Evolutionary conservation across 1,284 basidiomycete genomes (phyloP).

Genomic region (Melampsora larici-populina): DNA sequence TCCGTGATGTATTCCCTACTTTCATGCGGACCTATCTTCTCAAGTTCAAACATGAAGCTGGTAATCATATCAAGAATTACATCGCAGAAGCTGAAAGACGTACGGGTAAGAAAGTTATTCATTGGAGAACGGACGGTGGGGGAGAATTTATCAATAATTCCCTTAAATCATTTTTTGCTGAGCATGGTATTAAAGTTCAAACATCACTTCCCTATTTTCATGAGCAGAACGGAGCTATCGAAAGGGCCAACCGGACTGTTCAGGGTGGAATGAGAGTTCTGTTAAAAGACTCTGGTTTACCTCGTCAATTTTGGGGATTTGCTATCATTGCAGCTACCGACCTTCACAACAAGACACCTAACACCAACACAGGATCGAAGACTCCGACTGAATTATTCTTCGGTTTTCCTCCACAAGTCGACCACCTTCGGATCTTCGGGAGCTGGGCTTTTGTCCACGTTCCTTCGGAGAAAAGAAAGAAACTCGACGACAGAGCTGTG

Average conservation of each 20-base stretch:
- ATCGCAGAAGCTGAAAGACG: neutral
- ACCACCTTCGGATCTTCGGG: too few species aligned
- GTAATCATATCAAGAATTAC: neutral
- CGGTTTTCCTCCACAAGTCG: too few species aligned
- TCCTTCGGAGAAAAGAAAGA: too few species aligned
- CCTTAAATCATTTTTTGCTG: neutral
- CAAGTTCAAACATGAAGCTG: neutral
- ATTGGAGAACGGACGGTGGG: neutral
- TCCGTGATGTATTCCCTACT: neutral
- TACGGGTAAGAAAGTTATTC: neutral
- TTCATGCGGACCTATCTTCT: neutral
- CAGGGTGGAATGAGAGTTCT: neutral
- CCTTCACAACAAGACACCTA: too few species aligned
- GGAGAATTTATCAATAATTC: too few species aligned
- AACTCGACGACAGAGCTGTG: too few species aligned
- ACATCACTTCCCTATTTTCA: slow-evolving; percentile 3
- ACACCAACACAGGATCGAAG: too few species aligned
- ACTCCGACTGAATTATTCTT: too few species aligned
- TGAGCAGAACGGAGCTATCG: too few species aligned
- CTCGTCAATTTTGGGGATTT: too few species aligned
- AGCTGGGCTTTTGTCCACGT: too few species aligned
- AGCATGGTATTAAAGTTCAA: neutral
- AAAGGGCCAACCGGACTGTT: slow-evolving; percentile 12
- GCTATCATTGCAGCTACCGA: too few species aligned
- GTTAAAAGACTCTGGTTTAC: neutral